Percentiles rank a stretch among this genome's conserved stretches.
phyloP scores from a whole-genome alignment of 2,329 filamentous ascomycete genomes.

The Penicillium sp. region DNA sequence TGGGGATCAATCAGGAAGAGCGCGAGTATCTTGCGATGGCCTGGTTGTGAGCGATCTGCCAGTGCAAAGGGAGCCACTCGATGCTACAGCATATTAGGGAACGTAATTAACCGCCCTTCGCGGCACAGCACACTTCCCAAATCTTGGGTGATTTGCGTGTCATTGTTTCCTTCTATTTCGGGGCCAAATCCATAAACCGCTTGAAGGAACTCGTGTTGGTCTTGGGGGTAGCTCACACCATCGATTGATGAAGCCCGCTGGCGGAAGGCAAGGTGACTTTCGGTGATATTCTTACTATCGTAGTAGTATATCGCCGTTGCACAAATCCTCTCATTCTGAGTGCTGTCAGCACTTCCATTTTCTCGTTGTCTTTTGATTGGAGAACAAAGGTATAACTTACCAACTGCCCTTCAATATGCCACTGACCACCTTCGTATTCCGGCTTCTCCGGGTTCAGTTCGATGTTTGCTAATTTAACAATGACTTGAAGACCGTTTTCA shows the following conservation, averaged over 20 bases:
- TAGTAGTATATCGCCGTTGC: conserved; percentile 64
- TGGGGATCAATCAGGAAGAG: conserved; percentile 59
- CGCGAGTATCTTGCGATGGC: conserved; percentile 52
- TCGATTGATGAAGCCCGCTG: conserved; percentile 28
- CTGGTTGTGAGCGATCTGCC: conserved; percentile 48
- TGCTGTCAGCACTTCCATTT: too few species aligned
- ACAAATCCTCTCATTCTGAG: conserved; percentile 59
- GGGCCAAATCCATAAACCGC: conserved; percentile 26
- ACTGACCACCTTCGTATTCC: conserved; percentile 43
- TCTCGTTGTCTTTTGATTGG: too few species aligned
- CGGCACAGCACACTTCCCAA: background rate
- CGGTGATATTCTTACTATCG: conserved; percentile 57
- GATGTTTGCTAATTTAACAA: conserved; percentile 60
- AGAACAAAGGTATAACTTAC: conserved; percentile 45
- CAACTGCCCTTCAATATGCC: conserved; percentile 46
- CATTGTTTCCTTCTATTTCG: too few species aligned
- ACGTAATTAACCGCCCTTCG: conserved; percentile 22
- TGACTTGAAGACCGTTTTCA: conserved; percentile 53
- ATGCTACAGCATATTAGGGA: conserved; percentile 46
- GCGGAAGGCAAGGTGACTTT: conserved; percentile 51
- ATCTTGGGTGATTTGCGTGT: background rate
- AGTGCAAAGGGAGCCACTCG: conserved; percentile 48
- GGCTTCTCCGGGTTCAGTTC: conserved; percentile 58
- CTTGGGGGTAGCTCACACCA: conserved; percentile 18
- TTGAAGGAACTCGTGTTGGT: conserved; percentile 25